Base-by-base conservation (phyloP, 352 stramenopile species). In the Globisporangium nagaii region DNA sequence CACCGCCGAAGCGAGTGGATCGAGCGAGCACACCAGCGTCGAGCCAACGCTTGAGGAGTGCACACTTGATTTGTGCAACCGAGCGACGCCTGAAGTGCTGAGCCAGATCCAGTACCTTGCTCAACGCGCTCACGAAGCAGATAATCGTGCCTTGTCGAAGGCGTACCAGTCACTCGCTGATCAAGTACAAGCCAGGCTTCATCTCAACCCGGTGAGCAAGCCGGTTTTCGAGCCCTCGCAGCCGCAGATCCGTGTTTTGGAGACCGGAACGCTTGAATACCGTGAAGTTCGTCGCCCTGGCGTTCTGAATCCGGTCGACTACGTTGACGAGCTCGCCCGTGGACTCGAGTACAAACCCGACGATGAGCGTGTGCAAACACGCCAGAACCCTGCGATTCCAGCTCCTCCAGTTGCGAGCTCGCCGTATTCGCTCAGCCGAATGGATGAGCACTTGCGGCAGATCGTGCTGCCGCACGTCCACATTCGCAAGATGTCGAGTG, bases 381-480 rank as follows among this genome's bases (percentile, higher is more conserved):
- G n/a, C n/a, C n/a, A n/a, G n/a, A n/a, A n/a, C n/a, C n/a, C n/a
- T n/a, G n/a, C n/a, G n/a, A n/a, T n/a, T n/a, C 58, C 40, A 59
- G 46, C 42, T 58, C 47, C n/a, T 43, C 56, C 17, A 25, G 54
- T 68, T 46, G 43, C 65, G 6, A 66, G 56, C 27, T 67, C 52
- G 32, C 84, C 75, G 5, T 71, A 63, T 30, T 58, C 86, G 49
- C 74, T 64, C 27, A 72, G 56, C 20, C 71, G 71, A 25, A 31
- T 88, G 37, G 73, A 88, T 49, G 73, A 86, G 54, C 84, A 81
- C 52, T 43, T 86, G 48, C 86, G 81, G 68, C 70, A 81, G 48
- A 81, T 82, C 37, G 68, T 89, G 24, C 54, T 89, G 9, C 84
- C 77, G 1, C 74, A 90, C 53, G 74, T 90, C 20, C 82, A 92